Conservation (phyloP, 2,329 filamentous ascomycete genomes). For the Aspergillus quadricinctus region DNA sequence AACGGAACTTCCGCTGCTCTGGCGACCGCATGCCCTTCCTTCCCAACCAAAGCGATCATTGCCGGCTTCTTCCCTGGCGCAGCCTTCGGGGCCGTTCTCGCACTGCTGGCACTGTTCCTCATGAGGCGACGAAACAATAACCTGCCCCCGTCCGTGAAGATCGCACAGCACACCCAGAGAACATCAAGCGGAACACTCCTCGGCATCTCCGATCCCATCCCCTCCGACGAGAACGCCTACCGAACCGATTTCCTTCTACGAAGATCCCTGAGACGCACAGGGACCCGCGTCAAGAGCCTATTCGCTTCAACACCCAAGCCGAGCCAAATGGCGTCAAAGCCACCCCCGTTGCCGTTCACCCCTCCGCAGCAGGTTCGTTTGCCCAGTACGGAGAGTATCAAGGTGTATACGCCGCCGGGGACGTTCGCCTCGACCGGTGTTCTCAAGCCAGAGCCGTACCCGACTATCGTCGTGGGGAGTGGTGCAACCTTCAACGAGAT, state of each 20-base stretch:
- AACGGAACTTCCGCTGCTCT: background rate
- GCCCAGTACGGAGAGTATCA: slow-evolving; percentile 44
- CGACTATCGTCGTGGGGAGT: slow-evolving; percentile 19
- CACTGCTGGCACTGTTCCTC: slow-evolving; percentile 48
- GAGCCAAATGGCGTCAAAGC: background rate
- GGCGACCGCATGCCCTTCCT: slow-evolving; percentile 31
- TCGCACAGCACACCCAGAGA: slow-evolving; percentile 25
- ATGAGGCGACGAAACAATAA: slow-evolving; percentile 27
- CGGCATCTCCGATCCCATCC: slow-evolving; percentile 43
- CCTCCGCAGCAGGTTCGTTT: slow-evolving; percentile 21
- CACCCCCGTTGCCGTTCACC: slow-evolving; percentile 23
- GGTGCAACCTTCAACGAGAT: slow-evolving; percentile 36
- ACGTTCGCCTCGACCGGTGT: slow-evolving; percentile 24
- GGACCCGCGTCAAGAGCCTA: slow-evolving; percentile 34
- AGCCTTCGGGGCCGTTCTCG: slow-evolving; percentile 45
- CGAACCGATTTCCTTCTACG: slow-evolving; percentile 43
- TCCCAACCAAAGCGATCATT: slow-evolving; percentile 38
- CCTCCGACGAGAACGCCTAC: slow-evolving; percentile 37
- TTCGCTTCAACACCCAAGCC: slow-evolving; percentile 23
- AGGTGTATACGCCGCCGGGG: slow-evolving; percentile 42
- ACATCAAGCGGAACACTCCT: slow-evolving; percentile 30
- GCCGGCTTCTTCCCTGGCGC: slow-evolving; percentile 46
- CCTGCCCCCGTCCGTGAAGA: slow-evolving; percentile 15
- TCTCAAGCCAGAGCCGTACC: slow-evolving; percentile 24
- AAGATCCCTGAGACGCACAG: slow-evolving; percentile 24